phyloP scores from a whole-genome alignment of 2,329 filamentous ascomycete species.

The Teratosphaeria nubilosa region DNA sequence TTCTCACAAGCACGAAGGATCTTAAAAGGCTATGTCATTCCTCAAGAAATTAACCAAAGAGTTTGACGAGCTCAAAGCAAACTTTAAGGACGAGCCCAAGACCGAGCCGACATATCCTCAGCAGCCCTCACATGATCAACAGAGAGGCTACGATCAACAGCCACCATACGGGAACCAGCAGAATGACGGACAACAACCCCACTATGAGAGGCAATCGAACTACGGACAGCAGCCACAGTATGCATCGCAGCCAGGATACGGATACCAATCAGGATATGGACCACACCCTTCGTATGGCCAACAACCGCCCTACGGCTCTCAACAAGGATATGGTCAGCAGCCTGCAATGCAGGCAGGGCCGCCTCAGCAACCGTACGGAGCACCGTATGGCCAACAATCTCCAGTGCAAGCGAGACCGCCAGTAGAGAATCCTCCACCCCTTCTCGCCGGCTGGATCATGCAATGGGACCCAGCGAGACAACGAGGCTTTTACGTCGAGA shows the following conservation, averaged over 20 bases:
- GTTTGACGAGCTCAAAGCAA: slow-evolving; percentile 30
- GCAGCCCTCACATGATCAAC: slow-evolving; percentile 1
- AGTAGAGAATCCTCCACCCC: not conserved
- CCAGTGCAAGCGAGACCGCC: not conserved
- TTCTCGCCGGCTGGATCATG: not conserved
- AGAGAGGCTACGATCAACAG: slow-evolving; percentile 6
- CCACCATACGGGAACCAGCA: slow-evolving; percentile 20
- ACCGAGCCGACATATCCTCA: slow-evolving; percentile 19
- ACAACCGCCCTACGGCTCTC: not conserved
- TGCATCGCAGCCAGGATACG: slow-evolving; percentile 6
- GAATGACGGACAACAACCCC: slow-evolving; percentile 18
- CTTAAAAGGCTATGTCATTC: slow-evolving; percentile 30
- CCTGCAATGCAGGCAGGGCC: slow-evolving; percentile 13
- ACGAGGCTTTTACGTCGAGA: not conserved
- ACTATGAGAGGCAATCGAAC: slow-evolving; percentile 4
- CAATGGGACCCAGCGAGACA: not conserved
- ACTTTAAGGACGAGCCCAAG: slow-evolving; percentile 24
- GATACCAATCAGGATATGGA: slow-evolving; percentile 15
- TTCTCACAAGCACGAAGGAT: not conserved
- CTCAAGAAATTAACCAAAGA: slow-evolving; percentile 39
- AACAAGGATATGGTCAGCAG: not conserved
- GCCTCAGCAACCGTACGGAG: not conserved
- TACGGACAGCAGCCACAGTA: slow-evolving; percentile 8
- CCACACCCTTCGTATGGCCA: not conserved
- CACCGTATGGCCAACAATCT: not conserved